Conservation (phyloP, 1,284 basidiomycete genomes). For the Marasmius fiardii region DNA sequence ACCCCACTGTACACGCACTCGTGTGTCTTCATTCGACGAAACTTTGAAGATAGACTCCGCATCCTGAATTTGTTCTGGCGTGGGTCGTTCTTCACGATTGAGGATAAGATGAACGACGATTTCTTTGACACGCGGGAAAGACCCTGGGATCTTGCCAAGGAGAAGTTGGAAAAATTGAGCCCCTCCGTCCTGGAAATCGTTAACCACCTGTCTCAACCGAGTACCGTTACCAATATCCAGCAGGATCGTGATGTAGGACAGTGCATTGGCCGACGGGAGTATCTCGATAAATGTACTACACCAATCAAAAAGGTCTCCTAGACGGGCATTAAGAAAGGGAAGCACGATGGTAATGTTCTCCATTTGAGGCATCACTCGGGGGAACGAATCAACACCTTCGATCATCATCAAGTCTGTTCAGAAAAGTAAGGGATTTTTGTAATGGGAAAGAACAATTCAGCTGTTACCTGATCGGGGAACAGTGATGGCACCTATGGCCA, state of each 20-base stretch:
- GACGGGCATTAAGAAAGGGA: background rate
- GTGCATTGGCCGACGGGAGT: background rate
- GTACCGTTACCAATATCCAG: background rate
- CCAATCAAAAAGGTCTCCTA: background rate
- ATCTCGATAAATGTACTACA: background rate
- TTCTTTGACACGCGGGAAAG: too few species aligned
- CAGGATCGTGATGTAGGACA: background rate
- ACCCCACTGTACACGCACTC: background rate
- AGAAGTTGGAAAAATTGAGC: too few species aligned
- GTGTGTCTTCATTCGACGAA: background rate
- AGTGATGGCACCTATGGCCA: background rate
- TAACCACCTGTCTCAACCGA: background rate
- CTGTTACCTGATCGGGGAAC: background rate
- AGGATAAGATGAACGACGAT: too few species aligned
- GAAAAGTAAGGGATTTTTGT: too few species aligned
- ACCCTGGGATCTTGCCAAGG: too few species aligned
- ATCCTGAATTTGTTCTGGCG: background rate
- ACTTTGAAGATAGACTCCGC: background rate
- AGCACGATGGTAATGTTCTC: background rate
- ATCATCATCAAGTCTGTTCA: too few species aligned
- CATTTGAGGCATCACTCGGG: background rate
- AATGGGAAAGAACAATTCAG: background rate
- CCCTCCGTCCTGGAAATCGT: background rate
- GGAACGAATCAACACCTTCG: too few species aligned
- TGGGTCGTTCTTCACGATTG: background rate